Conservation (phyloP, 176 grass and related monocot species). For the Luzula sylvatica region DNA sequence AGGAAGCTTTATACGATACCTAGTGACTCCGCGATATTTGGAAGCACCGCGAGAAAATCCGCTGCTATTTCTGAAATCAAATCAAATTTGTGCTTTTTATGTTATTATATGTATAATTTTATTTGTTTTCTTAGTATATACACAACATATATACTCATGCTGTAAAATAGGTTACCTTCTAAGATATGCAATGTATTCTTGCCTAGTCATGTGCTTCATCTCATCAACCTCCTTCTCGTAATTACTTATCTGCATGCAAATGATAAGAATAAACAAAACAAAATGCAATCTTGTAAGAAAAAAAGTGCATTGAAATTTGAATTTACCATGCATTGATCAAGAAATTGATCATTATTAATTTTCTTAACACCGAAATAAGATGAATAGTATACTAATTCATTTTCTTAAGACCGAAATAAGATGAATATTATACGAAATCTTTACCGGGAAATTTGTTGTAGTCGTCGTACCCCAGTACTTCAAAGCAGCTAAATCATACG, state of each 20-base stretch:
- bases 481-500: slow-evolving; percentile 38
- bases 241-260: slow-evolving; percentile 10
- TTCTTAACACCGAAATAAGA: not conserved
- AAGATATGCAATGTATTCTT: slow-evolving; percentile 24
- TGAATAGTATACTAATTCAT: no score
- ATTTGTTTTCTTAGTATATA: no score
- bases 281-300: not conserved
- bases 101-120: not conserved
- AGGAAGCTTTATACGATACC: slow-evolving; percentile 17
- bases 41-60: slow-evolving; percentile 34
- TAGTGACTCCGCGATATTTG: slow-evolving; percentile 31
- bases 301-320: not conserved
- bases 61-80: slow-evolving; percentile 31
- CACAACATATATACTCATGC: not conserved
- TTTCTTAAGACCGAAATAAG: no score
- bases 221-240: slow-evolving; percentile 28
- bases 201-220: slow-evolving; percentile 34
- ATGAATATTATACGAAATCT: not conserved
- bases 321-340: not conserved
- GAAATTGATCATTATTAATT: not conserved
- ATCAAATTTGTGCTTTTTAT: not conserved
- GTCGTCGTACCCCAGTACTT: slow-evolving; percentile 40
- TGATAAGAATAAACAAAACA: not conserved
- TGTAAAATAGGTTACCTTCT: slow-evolving; percentile 18
- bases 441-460: slow-evolving; percentile 31